These are phyloP conservation scores for Malus sieversii DNA, from an alignment of 306 rosid genomes.

Conservation along the genomic window DNA sequence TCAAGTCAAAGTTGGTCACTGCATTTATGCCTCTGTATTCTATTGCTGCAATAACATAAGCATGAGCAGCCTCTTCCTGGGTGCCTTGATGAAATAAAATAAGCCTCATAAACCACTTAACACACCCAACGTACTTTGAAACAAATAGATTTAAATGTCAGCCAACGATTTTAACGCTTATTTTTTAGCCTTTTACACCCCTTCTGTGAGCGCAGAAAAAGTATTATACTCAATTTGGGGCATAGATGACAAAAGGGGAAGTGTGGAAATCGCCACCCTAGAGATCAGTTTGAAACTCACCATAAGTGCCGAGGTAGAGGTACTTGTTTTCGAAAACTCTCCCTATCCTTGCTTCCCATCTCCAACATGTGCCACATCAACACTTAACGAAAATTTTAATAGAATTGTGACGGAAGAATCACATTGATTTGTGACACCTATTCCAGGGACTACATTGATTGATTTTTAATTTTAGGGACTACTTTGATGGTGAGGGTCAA, in stretches of 20 bases:
- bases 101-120: background rate
- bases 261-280: background rate
- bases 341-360: constrained; percentile 55
- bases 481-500: too few species aligned
- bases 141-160: background rate
- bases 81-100: constrained; percentile 23
- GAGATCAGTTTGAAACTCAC: constrained; percentile 12
- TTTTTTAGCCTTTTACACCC: background rate
- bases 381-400: too few species aligned
- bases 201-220: background rate
- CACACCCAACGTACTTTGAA: background rate
- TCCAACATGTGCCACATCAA: constrained; percentile 2
- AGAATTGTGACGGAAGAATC: too few species aligned
- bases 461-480: too few species aligned
- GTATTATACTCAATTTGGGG: background rate
- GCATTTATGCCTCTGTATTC: constrained; percentile 45
- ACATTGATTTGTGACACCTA: too few species aligned
- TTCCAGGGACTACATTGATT: too few species aligned
- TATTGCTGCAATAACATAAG: constrained; percentile 43
- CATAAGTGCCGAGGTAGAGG: constrained; percentile 40
- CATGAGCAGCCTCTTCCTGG: constrained; percentile 47
- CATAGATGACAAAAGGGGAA: background rate
- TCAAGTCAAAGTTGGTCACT: constrained; percentile 40
- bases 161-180: background rate
- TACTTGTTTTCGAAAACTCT: constrained; percentile 48